phyloP scores from a whole-genome alignment of 1,284 basidiomycete species.

The Moesziomyces sp. region DNA sequence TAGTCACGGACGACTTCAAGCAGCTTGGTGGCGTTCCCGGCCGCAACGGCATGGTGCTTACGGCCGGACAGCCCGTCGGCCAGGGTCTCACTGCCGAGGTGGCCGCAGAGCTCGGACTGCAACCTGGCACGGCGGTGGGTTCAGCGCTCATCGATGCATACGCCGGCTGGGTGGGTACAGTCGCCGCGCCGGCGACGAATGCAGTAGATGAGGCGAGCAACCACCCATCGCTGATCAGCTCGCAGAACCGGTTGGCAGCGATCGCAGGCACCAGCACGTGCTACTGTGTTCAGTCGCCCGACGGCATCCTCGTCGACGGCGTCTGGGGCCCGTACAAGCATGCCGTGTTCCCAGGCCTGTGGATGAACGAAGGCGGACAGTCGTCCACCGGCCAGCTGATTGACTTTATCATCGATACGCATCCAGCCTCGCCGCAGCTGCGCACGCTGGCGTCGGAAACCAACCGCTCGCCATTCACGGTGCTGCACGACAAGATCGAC shows the following conservation, averaged over 20 bases:
- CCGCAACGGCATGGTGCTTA: slow-evolving; percentile 75
- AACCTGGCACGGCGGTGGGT: slow-evolving; percentile 90
- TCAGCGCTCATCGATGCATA: slow-evolving; percentile 97
- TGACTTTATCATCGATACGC: slow-evolving; percentile 92
- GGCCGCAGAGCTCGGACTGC: slow-evolving; percentile 84
- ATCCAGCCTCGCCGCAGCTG: slow-evolving; percentile 82
- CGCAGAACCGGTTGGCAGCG: slow-evolving; percentile 81
- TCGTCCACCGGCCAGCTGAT: slow-evolving; percentile 98
- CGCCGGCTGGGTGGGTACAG: slow-evolving; percentile 97
- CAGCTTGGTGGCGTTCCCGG: slow-evolving; percentile 81
- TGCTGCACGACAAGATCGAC: slow-evolving; percentile 81
- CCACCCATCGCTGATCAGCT: slow-evolving; percentile 57
- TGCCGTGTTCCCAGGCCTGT: slow-evolving; percentile 80
- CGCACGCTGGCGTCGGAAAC: slow-evolving; percentile 71
- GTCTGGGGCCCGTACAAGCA: slow-evolving; percentile 97
- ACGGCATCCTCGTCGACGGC: slow-evolving; percentile 87
- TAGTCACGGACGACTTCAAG: slow-evolving; percentile 74
- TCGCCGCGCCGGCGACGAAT: slow-evolving; percentile 80
- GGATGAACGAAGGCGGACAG: slow-evolving; percentile 99
- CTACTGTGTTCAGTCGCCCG: slow-evolving; percentile 77
- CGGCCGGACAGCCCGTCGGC: slow-evolving; percentile 92
- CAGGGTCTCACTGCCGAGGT: slow-evolving; percentile 81
- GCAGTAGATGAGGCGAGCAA: slow-evolving; percentile 68
- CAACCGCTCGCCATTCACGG: slow-evolving; percentile 70
- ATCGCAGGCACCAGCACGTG: slow-evolving; percentile 97